These are phyloP conservation scores for Suillus paluster DNA, from an alignment of 768 basidiomycete genomes.

Conservation along the genomic window DNA sequence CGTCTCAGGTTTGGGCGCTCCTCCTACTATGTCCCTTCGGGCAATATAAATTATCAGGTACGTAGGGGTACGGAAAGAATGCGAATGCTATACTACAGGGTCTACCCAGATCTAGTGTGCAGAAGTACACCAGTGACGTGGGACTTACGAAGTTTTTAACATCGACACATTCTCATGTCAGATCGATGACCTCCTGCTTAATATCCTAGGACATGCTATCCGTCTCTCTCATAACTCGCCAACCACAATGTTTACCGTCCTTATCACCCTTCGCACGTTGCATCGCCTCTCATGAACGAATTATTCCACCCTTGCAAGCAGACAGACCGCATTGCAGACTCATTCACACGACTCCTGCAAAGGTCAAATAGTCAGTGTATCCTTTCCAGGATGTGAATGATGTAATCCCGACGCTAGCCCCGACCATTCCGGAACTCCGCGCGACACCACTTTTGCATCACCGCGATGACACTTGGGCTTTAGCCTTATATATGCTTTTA, in stretches of 20 bases:
- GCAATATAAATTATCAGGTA: neutral
- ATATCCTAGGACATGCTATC: neutral
- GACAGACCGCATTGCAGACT: neutral
- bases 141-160: neutral
- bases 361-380: neutral
- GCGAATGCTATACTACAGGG: neutral
- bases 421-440: neutral
- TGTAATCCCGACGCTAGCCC: slow-evolving; percentile 5
- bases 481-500: neutral
- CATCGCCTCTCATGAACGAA: neutral
- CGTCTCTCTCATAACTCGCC: slow-evolving; percentile 1
- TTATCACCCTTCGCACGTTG: neutral
- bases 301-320: neutral
- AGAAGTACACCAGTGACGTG: neutral
- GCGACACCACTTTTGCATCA: neutral
- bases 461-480: neutral
- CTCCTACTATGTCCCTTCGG: neutral
- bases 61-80: neutral
- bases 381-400: slow-evolving; percentile 2
- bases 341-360: slow-evolving; percentile 5
- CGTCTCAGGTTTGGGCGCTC: neutral
- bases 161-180: slow-evolving; percentile 1
- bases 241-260: neutral
- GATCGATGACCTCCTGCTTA: neutral
- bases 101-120: neutral